Conservation (phyloP, 352 stramenopile species). For the Globisporangium echinulatum region DNA sequence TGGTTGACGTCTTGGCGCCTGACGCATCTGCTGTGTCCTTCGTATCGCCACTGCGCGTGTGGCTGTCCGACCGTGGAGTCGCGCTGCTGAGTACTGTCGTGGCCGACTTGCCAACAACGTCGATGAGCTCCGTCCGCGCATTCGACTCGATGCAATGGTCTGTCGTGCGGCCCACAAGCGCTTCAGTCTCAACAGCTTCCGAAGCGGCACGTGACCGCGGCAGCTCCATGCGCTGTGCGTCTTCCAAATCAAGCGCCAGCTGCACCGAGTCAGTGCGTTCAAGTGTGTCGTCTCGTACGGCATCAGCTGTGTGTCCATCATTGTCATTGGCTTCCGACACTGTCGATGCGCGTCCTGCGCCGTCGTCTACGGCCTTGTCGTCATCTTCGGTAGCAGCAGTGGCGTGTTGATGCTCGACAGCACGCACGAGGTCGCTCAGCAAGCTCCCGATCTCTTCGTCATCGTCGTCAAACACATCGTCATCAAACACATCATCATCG, state of each 20-base stretch:
- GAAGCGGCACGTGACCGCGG: neutral
- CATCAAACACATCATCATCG: constrained; percentile 5
- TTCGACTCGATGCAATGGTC: constrained; percentile 15
- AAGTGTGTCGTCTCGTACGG: neutral
- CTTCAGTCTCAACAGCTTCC: constrained; percentile 4
- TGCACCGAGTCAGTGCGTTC: neutral
- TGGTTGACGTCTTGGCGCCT: constrained; percentile 7
- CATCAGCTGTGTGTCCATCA: neutral
- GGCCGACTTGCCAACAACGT: constrained; percentile 19
- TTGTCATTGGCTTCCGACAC: no score
- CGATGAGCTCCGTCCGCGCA: constrained; percentile 17
- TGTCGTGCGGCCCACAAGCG: neutral
- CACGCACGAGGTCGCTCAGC: constrained; percentile 19
- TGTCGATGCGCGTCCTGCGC: no score
- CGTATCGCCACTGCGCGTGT: constrained; percentile 6
- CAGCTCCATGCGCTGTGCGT: neutral
- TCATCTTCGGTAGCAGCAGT: no score
- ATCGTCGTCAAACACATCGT: constrained; percentile 4
- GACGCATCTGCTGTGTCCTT: neutral
- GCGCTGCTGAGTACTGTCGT: constrained; percentile 6
- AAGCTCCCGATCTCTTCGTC: constrained; percentile 24
- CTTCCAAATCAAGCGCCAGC: constrained; percentile 2
- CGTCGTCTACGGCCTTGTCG: no score
- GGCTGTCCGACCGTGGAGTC: neutral
- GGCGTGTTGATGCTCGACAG: neutral